Base-by-base conservation (phyloP, 2,329 filamentous ascomycete species). In the Pestalotiopsis sp. region DNA sequence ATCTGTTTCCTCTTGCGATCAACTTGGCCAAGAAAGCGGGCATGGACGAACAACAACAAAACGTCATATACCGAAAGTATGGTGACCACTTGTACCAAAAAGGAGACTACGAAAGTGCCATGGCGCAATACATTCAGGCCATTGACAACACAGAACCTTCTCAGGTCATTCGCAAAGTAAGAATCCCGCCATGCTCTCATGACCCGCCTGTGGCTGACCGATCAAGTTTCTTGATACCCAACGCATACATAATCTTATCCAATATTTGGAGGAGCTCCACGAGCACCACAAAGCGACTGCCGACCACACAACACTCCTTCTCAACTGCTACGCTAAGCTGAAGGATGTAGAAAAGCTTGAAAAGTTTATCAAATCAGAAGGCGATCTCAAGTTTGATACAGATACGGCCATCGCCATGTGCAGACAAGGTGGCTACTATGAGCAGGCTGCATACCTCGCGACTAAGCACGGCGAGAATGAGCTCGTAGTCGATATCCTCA, bases 371-470 rank as follows among this genome's bases (percentile, higher is more conserved):
- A 97, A 97, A 78, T 95, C 94, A 36, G 95, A 95, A 0, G 94
- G 93, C 2, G 95, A 98, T 74, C 87, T 98, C 57, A 98, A 97
- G 76, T 99, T 99, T 76, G 96, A 99, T 78, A 86, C 98, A 2
- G 96, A 99, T 73, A 99, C 96, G 1, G 96, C 96, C 14, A 99
- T 99, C 72, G 90, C 92, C 2, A 98, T 99, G 94, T 99, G 96
- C 77, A 90, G 97, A 36, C 96, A 99, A 82, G 96, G 95, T 12
- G 95, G 96, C 0, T 99, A 99, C 80, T 97, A 92, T 75, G 95
- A 98, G 69, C 97, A 99, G 83, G 96, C 96, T 14, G 96, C 95
- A 4, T 99, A 97, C 76, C 86, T 99, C 49, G 96, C 97, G 6
- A 93, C 94, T 69, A 95, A 98, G 79, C 95, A 99, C 76, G 92